These are phyloP conservation scores for Spirogloea muscicola DNA, from an alignment of 139 green algal species.

Conservation along the genomic window DNA sequence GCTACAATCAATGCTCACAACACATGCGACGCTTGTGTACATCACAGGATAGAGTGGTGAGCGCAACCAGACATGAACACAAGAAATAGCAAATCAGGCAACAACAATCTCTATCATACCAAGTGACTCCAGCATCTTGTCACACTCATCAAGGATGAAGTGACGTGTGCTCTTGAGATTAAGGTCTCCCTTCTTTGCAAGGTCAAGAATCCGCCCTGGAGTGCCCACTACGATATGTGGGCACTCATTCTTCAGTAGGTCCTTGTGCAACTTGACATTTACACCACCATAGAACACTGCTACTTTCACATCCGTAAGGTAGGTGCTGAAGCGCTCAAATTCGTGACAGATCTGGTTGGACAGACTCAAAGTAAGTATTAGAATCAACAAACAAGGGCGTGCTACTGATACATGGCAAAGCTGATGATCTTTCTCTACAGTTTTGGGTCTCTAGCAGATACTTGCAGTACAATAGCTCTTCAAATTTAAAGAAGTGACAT, in stretches of 20 bases:
- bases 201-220: constrained; percentile 79
- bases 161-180: constrained; percentile 82
- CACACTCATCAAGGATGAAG: constrained; percentile 99
- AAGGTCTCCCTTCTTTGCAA: constrained; percentile 74
- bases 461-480: no score
- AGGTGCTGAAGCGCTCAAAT: constrained; percentile 90
- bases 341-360: constrained; percentile 97
- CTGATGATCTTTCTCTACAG: no score
- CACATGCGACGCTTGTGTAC: no score
- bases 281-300: constrained; percentile 94
- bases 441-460: no score
- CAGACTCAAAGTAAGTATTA: no score
- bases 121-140: constrained; percentile 95
- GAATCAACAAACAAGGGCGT: no score
- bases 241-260: constrained; percentile 78
- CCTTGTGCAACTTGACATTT: constrained; percentile 72
- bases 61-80: no score
- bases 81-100: no score
- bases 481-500: no score
- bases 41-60: no score
- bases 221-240: constrained; percentile 94
- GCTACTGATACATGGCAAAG: no score
- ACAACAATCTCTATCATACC: constrained; percentile 37
- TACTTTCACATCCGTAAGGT: constrained; percentile 80
- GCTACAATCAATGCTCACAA: no score